phyloP scores from a whole-genome alignment of 768 basidiomycete genomes.

The Hydnomerulius pinastri region DNA sequence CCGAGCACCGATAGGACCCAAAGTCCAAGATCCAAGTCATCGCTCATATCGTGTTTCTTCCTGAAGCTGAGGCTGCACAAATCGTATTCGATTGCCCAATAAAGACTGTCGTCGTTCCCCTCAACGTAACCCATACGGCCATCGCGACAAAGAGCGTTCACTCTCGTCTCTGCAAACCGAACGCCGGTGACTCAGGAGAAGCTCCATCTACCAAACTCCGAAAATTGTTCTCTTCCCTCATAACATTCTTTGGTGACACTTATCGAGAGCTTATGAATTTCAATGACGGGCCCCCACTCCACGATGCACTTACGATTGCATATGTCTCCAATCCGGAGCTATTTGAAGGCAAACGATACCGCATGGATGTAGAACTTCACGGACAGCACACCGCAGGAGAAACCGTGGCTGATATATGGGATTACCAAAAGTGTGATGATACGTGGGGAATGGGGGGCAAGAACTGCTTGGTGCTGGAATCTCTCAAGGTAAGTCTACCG shows the following conservation, averaged over 20 bases:
- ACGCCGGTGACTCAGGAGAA: constrained; percentile 12
- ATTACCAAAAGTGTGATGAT: constrained; percentile 57
- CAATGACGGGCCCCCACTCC: constrained; percentile 81
- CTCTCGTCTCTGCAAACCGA: constrained; percentile 47
- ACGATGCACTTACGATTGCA: constrained; percentile 82
- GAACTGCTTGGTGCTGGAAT: constrained; percentile 73
- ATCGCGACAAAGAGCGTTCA: constrained; percentile 66
- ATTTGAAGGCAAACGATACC: constrained; percentile 61
- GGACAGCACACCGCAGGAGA: constrained; percentile 71
- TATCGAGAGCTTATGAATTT: constrained; percentile 83
- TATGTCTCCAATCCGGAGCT: constrained; percentile 71
- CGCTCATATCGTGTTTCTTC: background rate
- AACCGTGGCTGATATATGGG: constrained; percentile 79
- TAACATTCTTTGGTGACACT: constrained; percentile 70
- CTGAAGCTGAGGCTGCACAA: constrained; percentile 74
- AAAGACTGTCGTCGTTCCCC: constrained; percentile 74
- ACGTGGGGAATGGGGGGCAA: constrained; percentile 74
- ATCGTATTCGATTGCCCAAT: constrained; percentile 76
- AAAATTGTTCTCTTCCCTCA: constrained; percentile 71
- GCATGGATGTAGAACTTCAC: constrained; percentile 80
- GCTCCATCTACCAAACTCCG: constrained; percentile 52
- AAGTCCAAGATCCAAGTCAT: too few species aligned
- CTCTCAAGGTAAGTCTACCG: constrained; percentile 54
- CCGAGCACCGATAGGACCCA: too few species aligned
- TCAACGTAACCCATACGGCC: constrained; percentile 87